phyloP scores from a whole-genome alignment of 2,329 filamentous ascomycete species.

The Coniochaeta sp. region DNA sequence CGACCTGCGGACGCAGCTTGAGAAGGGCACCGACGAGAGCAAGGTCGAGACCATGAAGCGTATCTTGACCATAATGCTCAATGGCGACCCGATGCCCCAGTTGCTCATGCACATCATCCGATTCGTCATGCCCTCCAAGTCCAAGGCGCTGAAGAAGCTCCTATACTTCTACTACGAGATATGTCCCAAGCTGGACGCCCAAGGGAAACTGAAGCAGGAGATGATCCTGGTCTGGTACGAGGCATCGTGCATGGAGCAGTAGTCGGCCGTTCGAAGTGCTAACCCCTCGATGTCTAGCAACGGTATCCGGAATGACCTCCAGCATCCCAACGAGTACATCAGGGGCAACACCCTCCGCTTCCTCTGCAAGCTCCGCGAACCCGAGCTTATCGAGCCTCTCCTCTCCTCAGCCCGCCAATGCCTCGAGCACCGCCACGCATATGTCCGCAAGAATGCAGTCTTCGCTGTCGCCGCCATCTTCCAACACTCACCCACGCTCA shows the following conservation, averaged over 20 bases:
- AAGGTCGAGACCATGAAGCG: constrained; percentile 96
- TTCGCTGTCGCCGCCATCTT: constrained; percentile 91
- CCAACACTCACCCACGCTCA: constrained; percentile 82
- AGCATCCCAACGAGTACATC: constrained; percentile 97
- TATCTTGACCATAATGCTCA: constrained; percentile 95
- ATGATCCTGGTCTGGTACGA: constrained; percentile 95
- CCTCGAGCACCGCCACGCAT: constrained; percentile 92
- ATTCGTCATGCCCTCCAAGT: constrained; percentile 98
- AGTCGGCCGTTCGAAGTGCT: constrained; percentile 9
- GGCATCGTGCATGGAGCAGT: neutral
- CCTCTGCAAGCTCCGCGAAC: constrained; percentile 89
- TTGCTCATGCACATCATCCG: constrained; percentile 99
- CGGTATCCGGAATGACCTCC: constrained; percentile 93
- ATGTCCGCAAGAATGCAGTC: constrained; percentile 96
- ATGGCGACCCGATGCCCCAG: constrained; percentile 91
- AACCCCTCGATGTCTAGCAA: constrained; percentile 53
- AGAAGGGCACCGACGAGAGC: constrained; percentile 87
- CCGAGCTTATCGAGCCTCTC: constrained; percentile 92
- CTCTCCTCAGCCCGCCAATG: constrained; percentile 87
- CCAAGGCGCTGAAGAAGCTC: constrained; percentile 93
- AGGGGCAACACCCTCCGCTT: constrained; percentile 97
- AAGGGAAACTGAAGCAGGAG: constrained; percentile 96
- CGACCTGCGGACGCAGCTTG: constrained; percentile 86
- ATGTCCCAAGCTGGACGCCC: constrained; percentile 88
- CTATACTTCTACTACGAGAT: constrained; percentile 99